These are phyloP conservation scores for Candida sp. DNA, from an alignment of 1,139 yeast species.

Conservation along the genomic window DNA sequence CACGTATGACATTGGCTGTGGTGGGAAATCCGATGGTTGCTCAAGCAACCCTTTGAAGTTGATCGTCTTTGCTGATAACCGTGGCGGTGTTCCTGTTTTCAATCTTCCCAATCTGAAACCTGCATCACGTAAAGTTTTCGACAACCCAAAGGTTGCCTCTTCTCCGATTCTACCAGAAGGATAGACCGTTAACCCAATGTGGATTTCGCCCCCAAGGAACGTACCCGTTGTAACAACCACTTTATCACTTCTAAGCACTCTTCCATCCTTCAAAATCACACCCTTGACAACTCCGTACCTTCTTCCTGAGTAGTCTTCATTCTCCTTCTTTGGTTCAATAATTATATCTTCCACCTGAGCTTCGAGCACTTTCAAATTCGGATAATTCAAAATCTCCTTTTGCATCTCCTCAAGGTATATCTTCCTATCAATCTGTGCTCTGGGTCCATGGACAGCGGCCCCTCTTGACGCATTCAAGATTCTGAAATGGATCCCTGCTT, in stretches of 20 bases:
- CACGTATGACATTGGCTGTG: conserved; percentile 89
- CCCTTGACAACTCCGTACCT: conserved; percentile 60
- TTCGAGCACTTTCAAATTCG: conserved; percentile 62
- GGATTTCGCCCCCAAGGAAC: conserved; percentile 92
- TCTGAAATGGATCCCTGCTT: conserved; percentile 93
- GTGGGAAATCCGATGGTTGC: conserved; percentile 82
- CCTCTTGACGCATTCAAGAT: conserved; percentile 89
- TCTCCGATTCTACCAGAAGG: conserved; percentile 98
- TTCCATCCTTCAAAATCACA: conserved; percentile 72
- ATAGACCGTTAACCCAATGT: conserved; percentile 76
- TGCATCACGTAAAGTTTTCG: conserved; percentile 72
- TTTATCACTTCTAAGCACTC: conserved; percentile 57
- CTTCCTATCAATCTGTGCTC: conserved; percentile 93
- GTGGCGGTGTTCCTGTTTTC: conserved; percentile 98
- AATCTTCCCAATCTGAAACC: conserved; percentile 89
- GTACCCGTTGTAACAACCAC: conserved; percentile 97
- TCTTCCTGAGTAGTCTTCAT: conserved; percentile 37
- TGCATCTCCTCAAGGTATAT: conserved; percentile 87
- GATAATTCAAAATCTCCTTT: conserved; percentile 58
- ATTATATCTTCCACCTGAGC: conserved; percentile 90
- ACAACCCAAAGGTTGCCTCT: conserved; percentile 87
- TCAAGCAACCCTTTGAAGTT: conserved; percentile 60
- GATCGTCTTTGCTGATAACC: conserved; percentile 75
- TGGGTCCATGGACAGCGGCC: conserved; percentile 98
- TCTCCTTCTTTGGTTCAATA: conserved; percentile 44